Percentiles rank a stretch among this genome's conserved stretches.
phyloP scores from a whole-genome alignment of 2,329 filamentous ascomycete genomes.

The Penicillium sp. region DNA sequence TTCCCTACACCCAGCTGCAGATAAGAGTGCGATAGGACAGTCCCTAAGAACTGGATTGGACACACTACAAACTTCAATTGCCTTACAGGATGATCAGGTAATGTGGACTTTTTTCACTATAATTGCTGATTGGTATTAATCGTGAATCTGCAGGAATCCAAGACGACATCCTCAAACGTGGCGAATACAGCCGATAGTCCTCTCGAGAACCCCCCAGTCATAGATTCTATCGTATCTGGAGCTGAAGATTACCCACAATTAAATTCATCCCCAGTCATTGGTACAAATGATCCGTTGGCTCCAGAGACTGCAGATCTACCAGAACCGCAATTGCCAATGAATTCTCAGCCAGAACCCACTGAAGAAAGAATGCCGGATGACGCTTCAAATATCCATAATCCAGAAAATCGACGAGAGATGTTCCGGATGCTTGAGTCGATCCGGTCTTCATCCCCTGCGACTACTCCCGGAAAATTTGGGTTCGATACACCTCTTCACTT shows the following conservation, averaged over 20 bases:
- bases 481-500: conserved; percentile 32
- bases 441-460: conserved; percentile 46
- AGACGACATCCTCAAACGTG: neutral
- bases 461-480: conserved; percentile 28
- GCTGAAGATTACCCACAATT: conserved; percentile 4
- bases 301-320: conserved; percentile 28
- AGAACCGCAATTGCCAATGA: conserved; percentile 26
- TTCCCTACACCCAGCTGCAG: neutral
- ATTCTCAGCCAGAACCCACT: conserved; percentile 37
- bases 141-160: neutral
- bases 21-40: too few species aligned
- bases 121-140: too few species aligned
- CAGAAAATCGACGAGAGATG: conserved; percentile 64
- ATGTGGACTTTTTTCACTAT: too few species aligned
- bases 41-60: too few species aligned
- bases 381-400: conserved; percentile 63
- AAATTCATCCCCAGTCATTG: conserved; percentile 32
- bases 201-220: neutral
- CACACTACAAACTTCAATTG: too few species aligned
- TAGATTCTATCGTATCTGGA: neutral
- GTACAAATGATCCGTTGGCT: conserved; percentile 13
- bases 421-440: conserved; percentile 67
- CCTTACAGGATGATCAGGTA: too few species aligned
- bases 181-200: neutral
- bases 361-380: conserved; percentile 56